Percentiles rank a stretch among this genome's conserved stretches.
These are phyloP conservation scores for Stentor roeselii DNA, from an alignment of 73 alveolate species.

Conservation along the genomic window DNA sequence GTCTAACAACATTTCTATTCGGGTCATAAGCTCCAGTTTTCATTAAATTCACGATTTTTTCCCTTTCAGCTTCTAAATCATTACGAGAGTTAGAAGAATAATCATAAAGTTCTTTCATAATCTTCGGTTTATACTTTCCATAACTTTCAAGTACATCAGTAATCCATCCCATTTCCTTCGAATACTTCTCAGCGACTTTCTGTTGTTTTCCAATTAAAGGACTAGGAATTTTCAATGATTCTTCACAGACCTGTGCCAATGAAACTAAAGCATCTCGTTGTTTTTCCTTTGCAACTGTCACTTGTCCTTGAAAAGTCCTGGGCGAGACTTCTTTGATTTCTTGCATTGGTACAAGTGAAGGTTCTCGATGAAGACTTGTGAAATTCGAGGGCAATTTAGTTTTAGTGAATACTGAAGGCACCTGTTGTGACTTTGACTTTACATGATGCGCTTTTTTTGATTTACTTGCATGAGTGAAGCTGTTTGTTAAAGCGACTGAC, in stretches of 20 bases:
- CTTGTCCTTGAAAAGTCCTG: not conserved
- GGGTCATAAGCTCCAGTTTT: slow-evolving; percentile 11
- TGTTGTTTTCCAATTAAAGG: not conserved
- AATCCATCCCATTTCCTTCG: not conserved
- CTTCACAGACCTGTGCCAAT: not conserved
- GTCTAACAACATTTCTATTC: not conserved
- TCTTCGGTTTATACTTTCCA: not conserved
- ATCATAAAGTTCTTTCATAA: not conserved
- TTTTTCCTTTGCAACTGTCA: not conserved
- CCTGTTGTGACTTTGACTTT: not conserved
- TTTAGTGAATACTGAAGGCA: too few relatives aligned
- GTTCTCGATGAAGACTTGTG: too few relatives aligned
- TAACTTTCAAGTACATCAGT: not conserved
- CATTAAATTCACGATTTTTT: not conserved
- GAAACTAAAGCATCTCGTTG: not conserved
- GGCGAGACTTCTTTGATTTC: not conserved
- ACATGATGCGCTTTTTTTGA: not conserved
- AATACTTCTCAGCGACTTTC: not conserved
- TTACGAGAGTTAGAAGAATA: not conserved
- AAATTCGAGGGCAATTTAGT: too few relatives aligned
- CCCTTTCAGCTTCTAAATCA: not conserved
- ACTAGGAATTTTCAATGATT: not conserved
- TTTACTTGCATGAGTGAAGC: not conserved
- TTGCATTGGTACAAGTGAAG: not conserved
- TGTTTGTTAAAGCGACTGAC: not conserved